Conservation (phyloP, 2,329 filamentous ascomycete species). For the Drechslerella dactyloides region DNA sequence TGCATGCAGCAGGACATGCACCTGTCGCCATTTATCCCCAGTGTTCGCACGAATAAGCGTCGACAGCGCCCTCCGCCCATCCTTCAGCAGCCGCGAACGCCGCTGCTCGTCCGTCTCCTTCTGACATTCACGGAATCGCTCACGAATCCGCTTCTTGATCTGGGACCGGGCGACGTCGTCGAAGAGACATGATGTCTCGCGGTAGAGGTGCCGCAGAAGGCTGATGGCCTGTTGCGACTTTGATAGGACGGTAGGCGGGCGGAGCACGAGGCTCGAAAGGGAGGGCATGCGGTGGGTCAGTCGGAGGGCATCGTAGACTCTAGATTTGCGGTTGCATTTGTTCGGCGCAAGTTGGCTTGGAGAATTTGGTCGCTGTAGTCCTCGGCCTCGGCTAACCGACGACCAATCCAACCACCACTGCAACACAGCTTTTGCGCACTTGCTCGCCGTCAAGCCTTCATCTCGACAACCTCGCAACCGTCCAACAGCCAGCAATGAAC, state of each 20-base stretch:
- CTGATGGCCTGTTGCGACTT: conserved; percentile 34
- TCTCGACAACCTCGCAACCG: background rate
- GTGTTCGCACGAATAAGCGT: conserved; percentile 53
- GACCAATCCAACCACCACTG: conserved; percentile 18
- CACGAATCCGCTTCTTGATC: conserved; percentile 49
- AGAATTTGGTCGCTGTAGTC: conserved; percentile 27
- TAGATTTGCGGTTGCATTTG: background rate
- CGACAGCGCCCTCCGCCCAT: conserved; percentile 52
- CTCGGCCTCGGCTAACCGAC: conserved; percentile 46
- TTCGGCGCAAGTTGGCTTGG: background rate
- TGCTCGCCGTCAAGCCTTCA: background rate
- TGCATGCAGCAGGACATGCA: conserved; percentile 52
- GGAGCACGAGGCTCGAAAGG: conserved; percentile 40
- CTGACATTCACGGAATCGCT: conserved; percentile 49
- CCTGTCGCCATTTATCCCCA: conserved; percentile 52
- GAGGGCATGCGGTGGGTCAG: conserved; percentile 26
- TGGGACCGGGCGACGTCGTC: conserved; percentile 53
- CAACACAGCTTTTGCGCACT: conserved; percentile 38
- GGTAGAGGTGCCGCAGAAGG: conserved; percentile 42
- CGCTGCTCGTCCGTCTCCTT: conserved; percentile 19
- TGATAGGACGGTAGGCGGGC: conserved; percentile 35
- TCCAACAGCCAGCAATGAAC: conserved; percentile 23
- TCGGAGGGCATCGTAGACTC: too few relatives aligned
- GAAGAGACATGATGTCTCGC: conserved; percentile 53
- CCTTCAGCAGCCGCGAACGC: conserved; percentile 49